Percentiles rank a stretch among this genome's conserved stretches.
Conservation (phyloP, 2,329 filamentous ascomycete genomes). For the Exophiala sideris region DNA sequence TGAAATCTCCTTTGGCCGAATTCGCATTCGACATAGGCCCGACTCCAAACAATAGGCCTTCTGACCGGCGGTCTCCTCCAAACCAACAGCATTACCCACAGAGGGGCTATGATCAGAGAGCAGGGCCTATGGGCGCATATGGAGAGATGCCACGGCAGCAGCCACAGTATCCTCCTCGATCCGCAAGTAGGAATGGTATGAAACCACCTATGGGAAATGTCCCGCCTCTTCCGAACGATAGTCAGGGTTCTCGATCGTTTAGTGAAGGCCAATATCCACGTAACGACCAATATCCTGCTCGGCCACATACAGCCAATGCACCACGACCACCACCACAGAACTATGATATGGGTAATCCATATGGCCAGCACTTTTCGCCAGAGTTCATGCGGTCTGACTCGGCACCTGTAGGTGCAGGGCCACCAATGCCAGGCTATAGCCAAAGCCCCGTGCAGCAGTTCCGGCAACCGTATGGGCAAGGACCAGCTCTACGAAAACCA, state of each 20-base stretch:
- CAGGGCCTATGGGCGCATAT: conserved; percentile 1
- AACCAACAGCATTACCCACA: conserved; percentile 8
- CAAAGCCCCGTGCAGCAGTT: conserved; percentile 19
- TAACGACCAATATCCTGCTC: conserved; percentile 15
- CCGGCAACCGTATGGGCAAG: conserved; percentile 18
- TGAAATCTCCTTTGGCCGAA: conserved; percentile 47
- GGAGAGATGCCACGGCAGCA: conserved; percentile 7
- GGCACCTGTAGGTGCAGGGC: conserved; percentile 12
- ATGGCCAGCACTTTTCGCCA: conserved; percentile 9
- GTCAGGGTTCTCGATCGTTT: conserved; percentile 15
- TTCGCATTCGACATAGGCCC: conserved; percentile 70
- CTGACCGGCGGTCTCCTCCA: not conserved
- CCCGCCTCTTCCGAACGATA: conserved; percentile 18
- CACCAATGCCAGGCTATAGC: conserved; percentile 25
- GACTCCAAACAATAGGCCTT: not conserved
- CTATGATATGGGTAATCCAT: conserved; percentile 15
- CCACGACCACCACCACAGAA: conserved; percentile 14
- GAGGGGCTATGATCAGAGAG: conserved; percentile 2
- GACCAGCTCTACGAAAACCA: conserved; percentile 12
- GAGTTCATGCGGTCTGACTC: conserved; percentile 9
- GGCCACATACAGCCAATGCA: conserved; percentile 21
- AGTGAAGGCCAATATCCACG: conserved; percentile 18
- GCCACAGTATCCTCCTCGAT: conserved; percentile 23
- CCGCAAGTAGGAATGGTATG: conserved; percentile 22
- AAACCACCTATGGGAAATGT: conserved; percentile 8